phyloP scores from a whole-genome alignment of 164 flowering plant genomes.

The Hamamelis virginiana region DNA sequence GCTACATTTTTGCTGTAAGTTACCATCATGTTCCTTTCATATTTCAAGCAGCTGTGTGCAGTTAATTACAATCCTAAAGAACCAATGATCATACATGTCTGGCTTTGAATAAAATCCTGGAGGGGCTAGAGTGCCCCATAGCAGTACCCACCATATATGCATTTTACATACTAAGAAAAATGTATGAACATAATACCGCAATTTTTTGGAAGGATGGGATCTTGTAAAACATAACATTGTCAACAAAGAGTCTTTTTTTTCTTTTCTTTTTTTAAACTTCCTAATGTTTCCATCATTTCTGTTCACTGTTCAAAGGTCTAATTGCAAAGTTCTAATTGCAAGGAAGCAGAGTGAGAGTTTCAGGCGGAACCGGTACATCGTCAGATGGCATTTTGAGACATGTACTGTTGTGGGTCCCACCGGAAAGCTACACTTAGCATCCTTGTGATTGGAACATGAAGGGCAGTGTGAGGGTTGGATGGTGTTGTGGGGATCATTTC shows the following conservation, averaged over 20 bases:
- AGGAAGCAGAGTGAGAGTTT: not conserved
- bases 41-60: not conserved
- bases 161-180: no score
- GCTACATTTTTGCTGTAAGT: not conserved
- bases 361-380: not conserved
- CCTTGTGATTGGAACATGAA: not conserved
- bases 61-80: not conserved
- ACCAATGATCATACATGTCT: not conserved
- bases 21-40: not conserved
- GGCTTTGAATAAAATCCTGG: not conserved
- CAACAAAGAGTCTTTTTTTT: no score
- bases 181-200: no score
- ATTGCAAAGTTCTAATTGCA: not conserved
- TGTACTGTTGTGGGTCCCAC: not conserved
- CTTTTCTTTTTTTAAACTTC: no score
- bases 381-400: not conserved
- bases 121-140: no score
- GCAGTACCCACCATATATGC: no score
- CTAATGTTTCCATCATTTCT: no score
- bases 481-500: not conserved
- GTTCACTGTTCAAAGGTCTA: not conserved
- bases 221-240: no score
- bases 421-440: not conserved
- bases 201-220: no score
- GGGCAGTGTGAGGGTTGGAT: not conserved